Conservation (phyloP, 1,139 yeast genomes). For the Debaryomyces subglobosus region DNA sequence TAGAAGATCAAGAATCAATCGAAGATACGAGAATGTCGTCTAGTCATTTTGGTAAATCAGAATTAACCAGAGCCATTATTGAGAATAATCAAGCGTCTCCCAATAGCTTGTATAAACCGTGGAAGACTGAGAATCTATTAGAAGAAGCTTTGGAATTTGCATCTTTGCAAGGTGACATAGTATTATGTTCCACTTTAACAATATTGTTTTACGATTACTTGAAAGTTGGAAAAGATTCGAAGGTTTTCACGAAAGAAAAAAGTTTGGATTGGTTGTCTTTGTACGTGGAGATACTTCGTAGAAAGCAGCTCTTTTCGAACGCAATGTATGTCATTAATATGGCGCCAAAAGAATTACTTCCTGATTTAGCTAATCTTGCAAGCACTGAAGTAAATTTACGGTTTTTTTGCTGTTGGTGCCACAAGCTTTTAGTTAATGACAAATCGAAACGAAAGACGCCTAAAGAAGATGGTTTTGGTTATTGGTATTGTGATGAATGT, state of each 20-base stretch:
- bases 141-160: conserved; percentile 56
- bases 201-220: conserved; percentile 53
- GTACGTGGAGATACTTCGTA: conserved; percentile 60
- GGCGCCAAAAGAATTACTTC: conserved; percentile 39
- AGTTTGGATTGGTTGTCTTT: conserved; percentile 59
- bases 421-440: conserved; percentile 66
- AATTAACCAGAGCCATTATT: conserved; percentile 34
- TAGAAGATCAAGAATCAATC: conserved; percentile 11
- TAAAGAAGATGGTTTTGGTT: conserved; percentile 51
- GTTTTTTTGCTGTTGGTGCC: conserved; percentile 71
- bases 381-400: conserved; percentile 60
- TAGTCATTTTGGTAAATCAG: conserved; percentile 22
- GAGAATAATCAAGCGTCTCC: conserved; percentile 13
- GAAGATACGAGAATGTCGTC: not conserved
- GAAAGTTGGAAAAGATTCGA: conserved; percentile 11
- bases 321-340: conserved; percentile 61
- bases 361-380: conserved; percentile 48
- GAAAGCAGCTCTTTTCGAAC: conserved; percentile 55
- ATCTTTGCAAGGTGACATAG: conserved; percentile 63
- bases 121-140: conserved; percentile 37
- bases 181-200: conserved; percentile 62
- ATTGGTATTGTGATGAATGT: conserved; percentile 86
- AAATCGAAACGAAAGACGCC: conserved; percentile 42
- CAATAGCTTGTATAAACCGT: conserved; percentile 22
- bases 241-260: conserved; percentile 21